Percentiles rank a stretch among this genome's conserved stretches.
Evolutionary conservation across 2,329 filamentous ascomycete species (phyloP).

Genomic region (Cladosporium sp.): DNA sequence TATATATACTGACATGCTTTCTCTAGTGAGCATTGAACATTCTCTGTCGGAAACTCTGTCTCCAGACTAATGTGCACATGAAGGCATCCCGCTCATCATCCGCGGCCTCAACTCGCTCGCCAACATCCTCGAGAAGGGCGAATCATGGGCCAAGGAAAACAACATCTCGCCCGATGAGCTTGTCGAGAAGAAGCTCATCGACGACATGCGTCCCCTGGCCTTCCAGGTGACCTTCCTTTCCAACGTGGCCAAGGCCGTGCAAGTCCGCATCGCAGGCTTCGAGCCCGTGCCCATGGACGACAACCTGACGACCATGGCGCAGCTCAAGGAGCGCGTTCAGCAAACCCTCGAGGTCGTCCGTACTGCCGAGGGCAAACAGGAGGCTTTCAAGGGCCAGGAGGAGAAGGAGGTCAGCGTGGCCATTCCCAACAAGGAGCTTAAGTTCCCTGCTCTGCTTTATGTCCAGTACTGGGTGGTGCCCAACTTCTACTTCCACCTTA

Average conservation of each 20-base stretch:
- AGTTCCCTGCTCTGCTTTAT: slow-evolving; percentile 44
- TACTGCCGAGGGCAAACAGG: slow-evolving; percentile 32
- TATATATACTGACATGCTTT: no score
- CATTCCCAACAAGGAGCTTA: slow-evolving; percentile 28
- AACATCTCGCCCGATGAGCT: slow-evolving; percentile 34
- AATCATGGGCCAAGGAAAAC: slow-evolving; percentile 37
- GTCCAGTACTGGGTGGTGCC: slow-evolving; percentile 48
- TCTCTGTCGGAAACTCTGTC: no score
- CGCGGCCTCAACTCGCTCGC: slow-evolving; percentile 39
- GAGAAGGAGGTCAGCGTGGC: slow-evolving; percentile 36
- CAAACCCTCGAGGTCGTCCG: slow-evolving; percentile 46
- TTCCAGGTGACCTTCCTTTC: slow-evolving; percentile 46
- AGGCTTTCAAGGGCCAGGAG: slow-evolving; percentile 42
- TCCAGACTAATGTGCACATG: no score
- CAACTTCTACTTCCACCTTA: slow-evolving; percentile 61
- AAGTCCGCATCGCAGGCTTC: slow-evolving; percentile 35
- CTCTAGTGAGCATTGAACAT: background rate
- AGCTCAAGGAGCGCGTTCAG: slow-evolving; percentile 45
- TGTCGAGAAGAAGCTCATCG: slow-evolving; percentile 39
- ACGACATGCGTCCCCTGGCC: slow-evolving; percentile 47
- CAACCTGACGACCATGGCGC: slow-evolving; percentile 45
- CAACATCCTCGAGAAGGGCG: slow-evolving; percentile 42
- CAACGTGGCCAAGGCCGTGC: slow-evolving; percentile 39
- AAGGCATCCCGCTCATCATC: slow-evolving; percentile 39
- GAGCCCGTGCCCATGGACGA: slow-evolving; percentile 35